phyloP scores from a whole-genome alignment of 2,329 filamentous ascomycete genomes.

The Paecilomyces variotii region DNA sequence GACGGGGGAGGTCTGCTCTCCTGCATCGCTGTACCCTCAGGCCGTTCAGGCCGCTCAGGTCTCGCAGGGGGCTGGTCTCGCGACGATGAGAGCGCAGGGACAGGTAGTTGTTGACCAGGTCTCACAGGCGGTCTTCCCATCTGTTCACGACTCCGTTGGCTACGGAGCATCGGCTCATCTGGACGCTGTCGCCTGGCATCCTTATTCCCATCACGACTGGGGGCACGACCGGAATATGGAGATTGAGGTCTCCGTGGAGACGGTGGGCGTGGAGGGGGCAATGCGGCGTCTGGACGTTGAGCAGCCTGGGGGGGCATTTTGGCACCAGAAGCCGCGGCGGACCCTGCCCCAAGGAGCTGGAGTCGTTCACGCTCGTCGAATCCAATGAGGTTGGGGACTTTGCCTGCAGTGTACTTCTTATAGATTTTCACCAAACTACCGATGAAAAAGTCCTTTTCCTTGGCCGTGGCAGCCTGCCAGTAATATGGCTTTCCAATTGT shows the following conservation, averaged over 20 bases:
- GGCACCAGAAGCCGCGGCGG: constrained; percentile 14
- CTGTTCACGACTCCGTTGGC: constrained; percentile 33
- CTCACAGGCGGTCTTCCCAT: constrained; percentile 27
- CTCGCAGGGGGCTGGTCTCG: constrained; percentile 18
- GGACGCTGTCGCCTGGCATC: constrained; percentile 24
- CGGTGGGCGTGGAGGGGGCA: constrained; percentile 20
- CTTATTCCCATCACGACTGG: constrained; percentile 29
- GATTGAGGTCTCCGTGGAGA: constrained; percentile 22
- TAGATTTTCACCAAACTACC: constrained; percentile 94
- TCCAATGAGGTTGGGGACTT: constrained; percentile 67
- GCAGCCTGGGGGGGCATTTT: constrained; percentile 16
- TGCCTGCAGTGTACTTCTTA: constrained; percentile 88
- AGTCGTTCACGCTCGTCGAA: constrained; percentile 77
- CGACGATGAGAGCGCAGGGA: constrained; percentile 6
- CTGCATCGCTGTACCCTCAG: constrained; percentile 11
- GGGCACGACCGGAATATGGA: constrained; percentile 22
- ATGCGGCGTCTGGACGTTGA: constrained; percentile 14
- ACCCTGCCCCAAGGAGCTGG: constrained; percentile 54
- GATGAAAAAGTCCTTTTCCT: constrained; percentile 99
- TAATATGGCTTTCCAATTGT: constrained; percentile 92
- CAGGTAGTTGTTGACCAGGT: constrained; percentile 22
- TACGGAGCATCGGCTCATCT: constrained; percentile 29
- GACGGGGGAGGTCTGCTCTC: constrained; percentile 19
- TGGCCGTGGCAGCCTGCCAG: constrained; percentile 86
- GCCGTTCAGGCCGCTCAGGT: constrained; percentile 18